Base-by-base conservation (phyloP, 2,329 filamentous ascomycete species). In the Ophiostoma quercus region DNA sequence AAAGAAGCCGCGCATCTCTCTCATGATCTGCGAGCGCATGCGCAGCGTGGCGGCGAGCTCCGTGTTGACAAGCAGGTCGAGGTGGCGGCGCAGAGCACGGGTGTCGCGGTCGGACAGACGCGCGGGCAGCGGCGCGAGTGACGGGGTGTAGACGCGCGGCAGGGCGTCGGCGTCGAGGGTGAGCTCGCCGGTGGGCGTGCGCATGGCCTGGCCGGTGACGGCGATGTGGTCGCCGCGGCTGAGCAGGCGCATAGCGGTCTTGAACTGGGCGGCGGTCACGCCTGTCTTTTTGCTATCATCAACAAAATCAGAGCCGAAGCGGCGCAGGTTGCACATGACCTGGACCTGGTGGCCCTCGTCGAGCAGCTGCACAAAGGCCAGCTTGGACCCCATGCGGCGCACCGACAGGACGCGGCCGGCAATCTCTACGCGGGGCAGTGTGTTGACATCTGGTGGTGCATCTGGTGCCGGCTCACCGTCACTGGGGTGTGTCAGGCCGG, bases 211-310 rank as follows among this genome's bases (percentile, higher is more conserved):
- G 73, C 94, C 94, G 70, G 82, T 88, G 69, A 94, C 82, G 71
- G 91, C 89, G 77, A 94, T 88, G 77, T 91, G 89, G 80, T 98
- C 95, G 73, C 95, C 95, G 74, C 91, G 87, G 74, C 90, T 87
- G 66, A 94, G 83, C 69, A 92, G 79, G 72, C 87, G 87, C 73
- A 85, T 85, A 72, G 91, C 85, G 54, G 84, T 78, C 75, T 86
- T 89, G 75, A 89, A 88, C 54, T 79, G 78, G 51, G 79, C 76
- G 8, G 29, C 34, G 19, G 62, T n/a, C 34, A 63, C 60, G 2
- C 39, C 39, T 3, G 39, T 14, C 11, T 12, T 14, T 2, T 14
- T 11, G n/a, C n/a, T n/a, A n/a, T n/a, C n/a, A n/a, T n/a, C 39
- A 11, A 57, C 22, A 57, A 57, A 57, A 47, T 77, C 78, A 60